Conservation (phyloP, 345 rosid species). For the Moricandia moricandioides region DNA sequence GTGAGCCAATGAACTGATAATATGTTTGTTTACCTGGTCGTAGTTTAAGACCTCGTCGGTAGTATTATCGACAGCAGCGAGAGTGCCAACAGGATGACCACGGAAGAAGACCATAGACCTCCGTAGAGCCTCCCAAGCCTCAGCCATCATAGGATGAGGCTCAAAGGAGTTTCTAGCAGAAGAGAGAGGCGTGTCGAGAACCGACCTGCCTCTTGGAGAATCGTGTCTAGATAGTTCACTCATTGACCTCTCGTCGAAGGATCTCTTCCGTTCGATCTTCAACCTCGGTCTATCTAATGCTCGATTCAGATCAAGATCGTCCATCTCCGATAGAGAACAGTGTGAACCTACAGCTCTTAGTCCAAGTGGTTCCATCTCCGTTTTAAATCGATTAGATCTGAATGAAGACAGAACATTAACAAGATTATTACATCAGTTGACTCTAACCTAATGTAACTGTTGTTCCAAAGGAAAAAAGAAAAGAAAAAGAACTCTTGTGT, state of each 20-base stretch:
- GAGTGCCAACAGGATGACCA: conserved; percentile 75
- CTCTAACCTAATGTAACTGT: background rate
- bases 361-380: conserved; percentile 51
- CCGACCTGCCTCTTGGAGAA: conserved; percentile 71
- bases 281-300: conserved; percentile 85
- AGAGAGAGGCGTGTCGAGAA: conserved; percentile 79
- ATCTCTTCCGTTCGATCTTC: conserved; percentile 87
- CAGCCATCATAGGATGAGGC: conserved; percentile 61
- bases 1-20: background rate
- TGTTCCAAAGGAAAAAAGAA: background rate
- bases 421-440: conserved; percentile 1
- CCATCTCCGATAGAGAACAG: conserved; percentile 69
- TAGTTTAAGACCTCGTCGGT: conserved; percentile 85
- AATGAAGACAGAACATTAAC: background rate
- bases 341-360: conserved; percentile 64
- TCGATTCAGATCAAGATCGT: conserved; percentile 74
- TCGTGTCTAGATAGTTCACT: conserved; percentile 77
- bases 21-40: conserved; percentile 61
- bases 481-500: no score
- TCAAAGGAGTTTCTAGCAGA: conserved; percentile 83
- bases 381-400: background rate
- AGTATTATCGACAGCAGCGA: conserved; percentile 82
- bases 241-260: conserved; percentile 89
- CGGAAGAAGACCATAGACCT: conserved; percentile 64
- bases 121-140: conserved; percentile 81